Conservation (phyloP, 2,329 filamentous ascomycete genomes). For the Diaporthe australafricana region DNA sequence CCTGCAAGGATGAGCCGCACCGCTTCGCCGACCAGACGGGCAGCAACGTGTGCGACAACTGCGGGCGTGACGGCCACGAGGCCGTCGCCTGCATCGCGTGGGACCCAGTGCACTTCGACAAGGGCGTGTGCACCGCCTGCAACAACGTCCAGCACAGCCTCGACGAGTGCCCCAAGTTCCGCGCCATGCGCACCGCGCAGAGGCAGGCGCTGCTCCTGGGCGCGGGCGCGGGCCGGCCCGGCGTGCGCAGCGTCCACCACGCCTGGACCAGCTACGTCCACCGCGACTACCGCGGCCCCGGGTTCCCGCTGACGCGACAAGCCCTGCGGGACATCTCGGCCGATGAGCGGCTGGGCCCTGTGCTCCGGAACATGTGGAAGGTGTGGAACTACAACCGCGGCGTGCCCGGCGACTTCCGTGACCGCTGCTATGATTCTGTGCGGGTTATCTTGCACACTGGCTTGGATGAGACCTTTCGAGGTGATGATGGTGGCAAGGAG, state of each 20-base stretch:
- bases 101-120: slow-evolving; percentile 22
- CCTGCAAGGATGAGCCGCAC: neutral
- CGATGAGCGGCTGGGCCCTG: neutral
- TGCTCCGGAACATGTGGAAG: slow-evolving; percentile 1
- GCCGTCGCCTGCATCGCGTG: slow-evolving; percentile 20
- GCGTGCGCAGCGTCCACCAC: slow-evolving; percentile 26
- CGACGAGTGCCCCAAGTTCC: slow-evolving; percentile 29
- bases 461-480: slow-evolving; percentile 14
- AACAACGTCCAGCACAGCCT: slow-evolving; percentile 22
- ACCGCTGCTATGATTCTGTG: neutral
- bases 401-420: neutral
- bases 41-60: slow-evolving; percentile 28
- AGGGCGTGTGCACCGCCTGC: slow-evolving; percentile 26
- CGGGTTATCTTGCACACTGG: neutral
- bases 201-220: slow-evolving; percentile 15
- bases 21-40: slow-evolving; percentile 21
- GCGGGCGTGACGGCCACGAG: slow-evolving; percentile 26
- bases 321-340: neutral
- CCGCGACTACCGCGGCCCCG: neutral
- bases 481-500: too few species aligned
- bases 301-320: slow-evolving; percentile 7
- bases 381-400: neutral
- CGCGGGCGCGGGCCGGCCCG: slow-evolving; percentile 12
- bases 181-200: neutral
- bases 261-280: slow-evolving; percentile 12